Evolutionary conservation across 139 green algal genomes (phyloP).

Genomic region (Chlorella sorokiniana): DNA sequence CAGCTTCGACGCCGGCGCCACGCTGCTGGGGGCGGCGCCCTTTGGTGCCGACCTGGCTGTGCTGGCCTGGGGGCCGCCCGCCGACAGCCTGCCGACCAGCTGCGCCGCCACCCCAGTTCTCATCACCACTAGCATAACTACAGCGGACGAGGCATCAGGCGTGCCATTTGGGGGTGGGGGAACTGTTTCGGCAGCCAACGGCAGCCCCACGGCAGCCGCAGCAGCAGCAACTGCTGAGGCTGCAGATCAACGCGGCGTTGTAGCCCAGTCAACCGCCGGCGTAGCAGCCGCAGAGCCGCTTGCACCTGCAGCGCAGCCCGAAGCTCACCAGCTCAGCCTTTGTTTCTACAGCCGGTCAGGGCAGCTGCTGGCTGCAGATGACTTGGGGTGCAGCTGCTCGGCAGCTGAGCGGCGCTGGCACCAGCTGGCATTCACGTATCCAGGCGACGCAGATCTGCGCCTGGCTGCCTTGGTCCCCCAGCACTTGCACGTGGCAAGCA

Average conservation of each 20-base stretch:
- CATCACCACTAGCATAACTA: background rate
- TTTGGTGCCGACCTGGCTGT: conserved; percentile 76
- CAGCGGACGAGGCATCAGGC: background rate
- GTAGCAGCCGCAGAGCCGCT: background rate
- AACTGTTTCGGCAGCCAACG: background rate
- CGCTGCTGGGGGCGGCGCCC: conserved; percentile 64
- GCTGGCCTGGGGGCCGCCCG: conserved; percentile 40
- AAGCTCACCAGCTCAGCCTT: background rate
- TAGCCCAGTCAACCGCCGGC: too few relatives aligned
- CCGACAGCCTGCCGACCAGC: background rate
- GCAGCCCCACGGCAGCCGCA: background rate
- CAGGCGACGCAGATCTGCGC: conserved; percentile 3
- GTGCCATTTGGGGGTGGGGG: background rate
- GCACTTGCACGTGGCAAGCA: background rate
- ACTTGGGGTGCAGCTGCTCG: background rate
- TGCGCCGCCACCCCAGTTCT: background rate
- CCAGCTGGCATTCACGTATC: conserved; percentile 14
- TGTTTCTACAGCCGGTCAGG: background rate
- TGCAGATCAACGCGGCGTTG: too few relatives aligned
- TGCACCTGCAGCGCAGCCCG: background rate
- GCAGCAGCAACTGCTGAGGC: too few relatives aligned
- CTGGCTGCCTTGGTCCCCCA: background rate
- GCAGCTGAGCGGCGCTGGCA: conserved; percentile 11
- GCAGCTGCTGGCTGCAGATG: conserved; percentile 10
- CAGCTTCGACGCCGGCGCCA: conserved; percentile 38